Percentiles rank a stretch among this genome's conserved stretches.
These are phyloP conservation scores for Plasmodium knowlesi DNA, from an alignment of 169 alveolate genomes.

Conservation along the genomic window DNA sequence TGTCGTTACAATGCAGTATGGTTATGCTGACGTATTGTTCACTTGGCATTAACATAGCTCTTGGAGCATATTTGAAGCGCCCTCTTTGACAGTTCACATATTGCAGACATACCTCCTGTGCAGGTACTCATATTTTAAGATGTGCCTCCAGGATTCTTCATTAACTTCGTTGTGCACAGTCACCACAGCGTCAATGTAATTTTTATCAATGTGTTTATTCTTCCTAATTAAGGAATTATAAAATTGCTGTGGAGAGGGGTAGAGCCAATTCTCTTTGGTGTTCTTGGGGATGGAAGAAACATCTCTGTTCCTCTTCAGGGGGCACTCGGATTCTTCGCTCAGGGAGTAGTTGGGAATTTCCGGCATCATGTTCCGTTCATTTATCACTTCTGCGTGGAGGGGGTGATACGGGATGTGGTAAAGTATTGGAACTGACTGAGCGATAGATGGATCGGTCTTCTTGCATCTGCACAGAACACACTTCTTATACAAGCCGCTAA, in stretches of 20 bases:
- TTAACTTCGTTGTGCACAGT: slow-evolving; percentile 87
- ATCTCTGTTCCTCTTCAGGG: slow-evolving; percentile 44
- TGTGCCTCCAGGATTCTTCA: slow-evolving; percentile 86
- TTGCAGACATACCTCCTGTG: slow-evolving; percentile 74
- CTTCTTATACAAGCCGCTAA: not conserved
- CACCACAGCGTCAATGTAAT: slow-evolving; percentile 85
- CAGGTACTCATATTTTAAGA: slow-evolving; percentile 85
- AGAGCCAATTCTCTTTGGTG: slow-evolving; percentile 81
- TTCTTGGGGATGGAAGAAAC: slow-evolving; percentile 62
- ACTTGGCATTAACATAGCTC: not conserved
- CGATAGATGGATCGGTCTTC: not conserved
- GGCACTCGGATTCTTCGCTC: not conserved
- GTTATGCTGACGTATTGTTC: not conserved
- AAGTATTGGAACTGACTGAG: not conserved
- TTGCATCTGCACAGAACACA: not conserved
- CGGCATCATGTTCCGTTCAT: slow-evolving; percentile 73
- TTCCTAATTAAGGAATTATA: slow-evolving; percentile 86
- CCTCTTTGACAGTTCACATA: not conserved
- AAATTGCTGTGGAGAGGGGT: slow-evolving; percentile 91
- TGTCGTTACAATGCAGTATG: not conserved
- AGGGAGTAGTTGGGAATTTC: slow-evolving; percentile 39
- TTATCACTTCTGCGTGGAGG: slow-evolving; percentile 6
- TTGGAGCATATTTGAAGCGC: not conserved
- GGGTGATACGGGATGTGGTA: not conserved
- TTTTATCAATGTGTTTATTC: slow-evolving; percentile 77